These are phyloP conservation scores for Globisporangium cystogenes DNA, from an alignment of 352 stramenopile genomes.

Conservation along the genomic window DNA sequence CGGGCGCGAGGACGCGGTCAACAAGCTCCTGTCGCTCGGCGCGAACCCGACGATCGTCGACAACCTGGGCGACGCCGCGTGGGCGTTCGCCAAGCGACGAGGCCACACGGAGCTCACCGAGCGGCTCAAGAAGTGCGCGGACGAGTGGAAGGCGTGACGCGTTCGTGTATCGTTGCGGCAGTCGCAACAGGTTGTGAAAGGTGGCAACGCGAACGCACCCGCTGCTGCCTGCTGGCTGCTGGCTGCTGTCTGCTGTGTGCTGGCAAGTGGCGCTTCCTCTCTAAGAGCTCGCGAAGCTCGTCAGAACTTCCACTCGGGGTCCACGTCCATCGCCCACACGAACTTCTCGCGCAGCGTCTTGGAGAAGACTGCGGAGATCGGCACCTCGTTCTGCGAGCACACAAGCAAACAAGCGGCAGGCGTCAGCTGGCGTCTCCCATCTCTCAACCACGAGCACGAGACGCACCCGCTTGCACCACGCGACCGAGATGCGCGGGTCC, in stretches of 20 bases:
- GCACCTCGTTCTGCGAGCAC: slow-evolving; percentile 86
- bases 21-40: slow-evolving; percentile 54
- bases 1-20: slow-evolving; percentile 65
- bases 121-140: slow-evolving; percentile 57
- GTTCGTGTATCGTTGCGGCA: slow-evolving; percentile 3
- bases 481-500: slow-evolving; percentile 99
- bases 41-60: slow-evolving; percentile 63
- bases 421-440: background rate
- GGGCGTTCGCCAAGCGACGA: slow-evolving; percentile 63
- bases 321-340: slow-evolving; percentile 99
- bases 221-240: too few species aligned
- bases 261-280: too few species aligned
- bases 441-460: slow-evolving; percentile 14
- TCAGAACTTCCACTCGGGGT: slow-evolving; percentile 95
- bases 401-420: background rate
- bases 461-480: slow-evolving; percentile 98
- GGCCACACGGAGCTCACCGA: slow-evolving; percentile 63
- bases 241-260: too few species aligned
- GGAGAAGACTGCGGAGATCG: slow-evolving; percentile 98
- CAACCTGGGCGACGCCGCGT: slow-evolving; percentile 46
- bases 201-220: background rate
- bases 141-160: slow-evolving; percentile 40
- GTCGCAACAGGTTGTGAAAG: background rate
- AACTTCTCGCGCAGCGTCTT: slow-evolving; percentile 99
- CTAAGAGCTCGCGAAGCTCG: background rate